phyloP scores from a whole-genome alignment of 208 protist species.

The Trypanosoma melophagium region DNA sequence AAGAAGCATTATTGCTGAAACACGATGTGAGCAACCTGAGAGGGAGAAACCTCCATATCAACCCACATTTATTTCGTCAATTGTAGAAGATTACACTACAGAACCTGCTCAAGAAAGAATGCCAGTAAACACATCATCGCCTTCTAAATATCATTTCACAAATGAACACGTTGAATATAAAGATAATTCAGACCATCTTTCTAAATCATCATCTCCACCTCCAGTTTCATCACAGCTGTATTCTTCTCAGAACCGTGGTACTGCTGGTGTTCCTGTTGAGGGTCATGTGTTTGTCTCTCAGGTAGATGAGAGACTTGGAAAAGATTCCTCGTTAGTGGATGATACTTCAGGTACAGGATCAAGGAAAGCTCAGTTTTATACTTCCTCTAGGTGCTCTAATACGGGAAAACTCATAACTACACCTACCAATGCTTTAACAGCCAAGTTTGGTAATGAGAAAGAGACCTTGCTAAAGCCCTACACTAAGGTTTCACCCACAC shows the following conservation, averaged over 20 bases:
- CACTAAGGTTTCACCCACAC: neutral
- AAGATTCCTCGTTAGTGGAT: neutral
- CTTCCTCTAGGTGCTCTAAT: too few relatives aligned
- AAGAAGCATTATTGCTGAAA: neutral
- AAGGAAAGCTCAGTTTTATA: neutral
- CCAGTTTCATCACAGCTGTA: neutral
- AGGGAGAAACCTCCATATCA: neutral
- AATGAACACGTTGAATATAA: slow-evolving; percentile 8
- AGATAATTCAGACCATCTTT: neutral
- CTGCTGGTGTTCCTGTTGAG: too few relatives aligned
- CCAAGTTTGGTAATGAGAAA: neutral
- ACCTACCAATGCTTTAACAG: neutral
- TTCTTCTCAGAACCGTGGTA: too few relatives aligned
- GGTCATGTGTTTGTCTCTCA: slow-evolving; percentile 10
- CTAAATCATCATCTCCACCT: neutral
- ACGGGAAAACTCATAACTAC: neutral
- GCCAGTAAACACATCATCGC: neutral
- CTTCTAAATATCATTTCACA: slow-evolving; percentile 17
- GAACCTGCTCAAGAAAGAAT: neutral
- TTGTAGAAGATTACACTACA: neutral
- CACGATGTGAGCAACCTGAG: neutral
- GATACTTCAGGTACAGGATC: neutral
- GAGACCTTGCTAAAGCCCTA: neutral
- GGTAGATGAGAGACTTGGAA: slow-evolving; percentile 3
- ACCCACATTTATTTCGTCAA: slow-evolving; percentile 1